phyloP scores from a whole-genome alignment of 2,329 filamentous ascomycete genomes.

The Leptographium flavum region DNA sequence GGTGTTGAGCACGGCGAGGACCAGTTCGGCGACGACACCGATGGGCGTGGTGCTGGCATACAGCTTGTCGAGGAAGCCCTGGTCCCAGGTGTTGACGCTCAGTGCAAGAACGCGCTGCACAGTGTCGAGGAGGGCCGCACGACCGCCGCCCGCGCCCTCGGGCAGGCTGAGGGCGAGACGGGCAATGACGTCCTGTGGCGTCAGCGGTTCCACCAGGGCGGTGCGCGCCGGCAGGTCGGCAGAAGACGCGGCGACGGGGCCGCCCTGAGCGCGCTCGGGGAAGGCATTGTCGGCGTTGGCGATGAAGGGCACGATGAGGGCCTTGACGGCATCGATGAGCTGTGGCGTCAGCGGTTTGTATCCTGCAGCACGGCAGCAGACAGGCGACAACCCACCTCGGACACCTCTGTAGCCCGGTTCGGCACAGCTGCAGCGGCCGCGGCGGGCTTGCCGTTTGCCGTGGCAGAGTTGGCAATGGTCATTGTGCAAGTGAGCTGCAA shows the following conservation, averaged over 20 bases:
- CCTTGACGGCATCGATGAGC: slow-evolving; percentile 54
- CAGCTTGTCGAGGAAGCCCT: slow-evolving; percentile 90
- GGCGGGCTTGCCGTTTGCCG: neutral
- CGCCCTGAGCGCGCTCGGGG: slow-evolving; percentile 35
- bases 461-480: neutral
- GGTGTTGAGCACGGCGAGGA: slow-evolving; percentile 78
- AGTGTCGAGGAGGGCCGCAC: slow-evolving; percentile 58
- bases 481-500: too few relatives aligned
- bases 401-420: slow-evolving; percentile 17
- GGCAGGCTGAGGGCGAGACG: slow-evolving; percentile 47
- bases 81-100: slow-evolving; percentile 97
- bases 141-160: slow-evolving; percentile 39
- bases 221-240: slow-evolving; percentile 30
- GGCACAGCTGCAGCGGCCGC: neutral
- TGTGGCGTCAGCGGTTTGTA: slow-evolving; percentile 18
- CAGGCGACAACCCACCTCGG: slow-evolving; percentile 14
- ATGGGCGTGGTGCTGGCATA: slow-evolving; percentile 82
- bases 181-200: slow-evolving; percentile 40
- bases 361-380: neutral
- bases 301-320: slow-evolving; percentile 57
- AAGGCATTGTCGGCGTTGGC: slow-evolving; percentile 51
- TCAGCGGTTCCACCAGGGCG: slow-evolving; percentile 48
- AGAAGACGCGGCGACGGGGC: slow-evolving; percentile 25
- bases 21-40: slow-evolving; percentile 70
- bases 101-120: slow-evolving; percentile 62